These are phyloP conservation scores for Chlorella sp. DNA, from an alignment of 139 green algal genomes.

Conservation along the genomic window DNA sequence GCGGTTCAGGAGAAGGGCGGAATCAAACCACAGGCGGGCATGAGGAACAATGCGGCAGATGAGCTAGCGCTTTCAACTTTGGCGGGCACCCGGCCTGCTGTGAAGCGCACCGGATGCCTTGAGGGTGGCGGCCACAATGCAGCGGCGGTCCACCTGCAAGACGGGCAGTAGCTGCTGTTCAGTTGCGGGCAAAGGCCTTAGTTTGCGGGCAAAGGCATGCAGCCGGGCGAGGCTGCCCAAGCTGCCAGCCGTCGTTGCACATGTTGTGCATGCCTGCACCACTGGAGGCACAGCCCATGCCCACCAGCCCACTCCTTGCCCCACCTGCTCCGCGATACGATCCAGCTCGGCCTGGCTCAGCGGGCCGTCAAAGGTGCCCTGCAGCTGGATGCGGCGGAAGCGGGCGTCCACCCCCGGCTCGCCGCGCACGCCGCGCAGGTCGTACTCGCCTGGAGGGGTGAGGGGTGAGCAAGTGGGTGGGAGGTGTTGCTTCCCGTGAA, in stretches of 20 bases:
- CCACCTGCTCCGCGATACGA: constrained; percentile 1
- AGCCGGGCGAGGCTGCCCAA: too few relatives aligned
- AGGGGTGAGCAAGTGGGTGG: not conserved
- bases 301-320: too few relatives aligned
- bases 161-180: too few relatives aligned
- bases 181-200: too few relatives aligned
- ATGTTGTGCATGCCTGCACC: not conserved
- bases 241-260: not conserved
- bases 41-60: too few relatives aligned
- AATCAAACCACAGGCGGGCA: too few relatives aligned
- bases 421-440: constrained; percentile 31
- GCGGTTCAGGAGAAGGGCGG: not conserved
- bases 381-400: constrained; percentile 16
- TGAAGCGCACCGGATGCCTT: constrained; percentile 14
- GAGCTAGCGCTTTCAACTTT: not conserved
- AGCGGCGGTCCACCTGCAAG: constrained; percentile 16
- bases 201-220: not conserved
- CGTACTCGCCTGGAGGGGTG: constrained; percentile 24
- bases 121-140: constrained; percentile 36
- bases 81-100: not conserved
- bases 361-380: constrained; percentile 13
- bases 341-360: constrained; percentile 30
- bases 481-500: too few relatives aligned
- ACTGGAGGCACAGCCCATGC: too few relatives aligned
- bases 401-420: constrained; percentile 16